phyloP scores from a whole-genome alignment of 129 eudicot genomes.

The Ambrosia artemisiifolia region DNA sequence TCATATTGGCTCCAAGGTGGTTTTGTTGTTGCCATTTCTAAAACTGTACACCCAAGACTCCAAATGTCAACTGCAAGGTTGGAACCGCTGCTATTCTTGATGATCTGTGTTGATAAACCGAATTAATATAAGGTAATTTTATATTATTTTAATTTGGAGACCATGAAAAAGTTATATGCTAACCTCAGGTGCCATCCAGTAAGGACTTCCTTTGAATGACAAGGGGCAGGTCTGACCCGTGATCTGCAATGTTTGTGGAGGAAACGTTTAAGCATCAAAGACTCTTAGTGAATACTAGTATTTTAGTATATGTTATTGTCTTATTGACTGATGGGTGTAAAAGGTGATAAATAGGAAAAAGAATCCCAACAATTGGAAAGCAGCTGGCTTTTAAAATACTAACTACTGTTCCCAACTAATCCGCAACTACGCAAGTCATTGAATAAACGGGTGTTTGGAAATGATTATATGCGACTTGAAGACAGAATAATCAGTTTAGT shows the following conservation, averaged over 20 bases:
- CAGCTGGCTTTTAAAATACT: too few species aligned
- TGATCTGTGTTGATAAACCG: constrained; percentile 45
- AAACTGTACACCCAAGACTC: constrained; percentile 98
- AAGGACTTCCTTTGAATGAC: constrained; percentile 93
- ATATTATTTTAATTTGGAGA: not conserved
- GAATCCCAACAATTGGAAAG: not conserved
- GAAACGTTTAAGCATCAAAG: not conserved
- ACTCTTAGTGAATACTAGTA: not conserved
- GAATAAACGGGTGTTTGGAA: not conserved
- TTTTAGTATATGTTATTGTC: not conserved
- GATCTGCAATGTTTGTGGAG: constrained; percentile 48
- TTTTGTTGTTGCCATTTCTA: constrained; percentile 97
- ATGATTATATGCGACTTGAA: not conserved
- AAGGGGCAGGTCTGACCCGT: constrained; percentile 82
- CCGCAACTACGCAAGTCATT: not conserved
- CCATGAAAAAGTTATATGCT: constrained; percentile 4
- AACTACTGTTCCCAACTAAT: too few species aligned
- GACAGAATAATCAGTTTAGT: not conserved
- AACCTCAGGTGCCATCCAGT: constrained; percentile 99
- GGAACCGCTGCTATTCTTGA: constrained; percentile 69
- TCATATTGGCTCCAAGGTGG: constrained; percentile 99
- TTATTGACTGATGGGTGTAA: not conserved
- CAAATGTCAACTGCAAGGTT: constrained; percentile 95
- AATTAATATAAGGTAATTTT: not conserved
- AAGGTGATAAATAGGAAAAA: not conserved